These are phyloP conservation scores for Chlamydomonas reinhardtii DNA, from an alignment of 163 green algal genomes.

Conservation along the genomic window DNA sequence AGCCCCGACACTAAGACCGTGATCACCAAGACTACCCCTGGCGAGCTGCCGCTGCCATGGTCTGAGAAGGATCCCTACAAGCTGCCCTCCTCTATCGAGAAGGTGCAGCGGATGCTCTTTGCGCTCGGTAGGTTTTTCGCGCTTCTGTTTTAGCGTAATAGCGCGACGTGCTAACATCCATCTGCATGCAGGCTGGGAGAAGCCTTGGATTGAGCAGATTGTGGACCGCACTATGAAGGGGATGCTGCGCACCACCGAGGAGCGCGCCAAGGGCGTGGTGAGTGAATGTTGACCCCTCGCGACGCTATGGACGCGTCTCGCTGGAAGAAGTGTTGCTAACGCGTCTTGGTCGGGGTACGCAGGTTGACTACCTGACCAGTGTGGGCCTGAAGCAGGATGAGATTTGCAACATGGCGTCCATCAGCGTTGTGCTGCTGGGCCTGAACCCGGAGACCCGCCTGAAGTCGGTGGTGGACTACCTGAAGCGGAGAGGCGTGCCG, in stretches of 20 bases:
- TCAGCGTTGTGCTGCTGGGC: constrained; percentile 74
- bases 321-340: no score
- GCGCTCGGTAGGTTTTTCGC: constrained; percentile 52
- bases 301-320: no score
- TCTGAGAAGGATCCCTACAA: constrained; percentile 75
- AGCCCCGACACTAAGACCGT: constrained; percentile 59
- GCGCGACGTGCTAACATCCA: no score
- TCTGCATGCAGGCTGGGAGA: constrained; percentile 68
- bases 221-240: constrained; percentile 77
- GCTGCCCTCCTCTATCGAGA: constrained; percentile 70
- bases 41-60: constrained; percentile 72
- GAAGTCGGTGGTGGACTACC: constrained; percentile 65
- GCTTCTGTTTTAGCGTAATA: not conserved
- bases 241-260: constrained; percentile 72
- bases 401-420: constrained; percentile 79
- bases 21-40: constrained; percentile 64
- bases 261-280: constrained; percentile 70
- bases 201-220: constrained; percentile 78
- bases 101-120: constrained; percentile 69
- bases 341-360: not conserved
- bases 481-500: constrained; percentile 66
- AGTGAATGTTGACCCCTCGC: not conserved
- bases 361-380: constrained; percentile 67
- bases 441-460: constrained; percentile 72
- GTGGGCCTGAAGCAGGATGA: constrained; percentile 72